Evolutionary conservation across 345 rosid genomes (phyloP), one percentile per base, ranked within the genome.

Genomic region (Jatropha curcas): DNA sequence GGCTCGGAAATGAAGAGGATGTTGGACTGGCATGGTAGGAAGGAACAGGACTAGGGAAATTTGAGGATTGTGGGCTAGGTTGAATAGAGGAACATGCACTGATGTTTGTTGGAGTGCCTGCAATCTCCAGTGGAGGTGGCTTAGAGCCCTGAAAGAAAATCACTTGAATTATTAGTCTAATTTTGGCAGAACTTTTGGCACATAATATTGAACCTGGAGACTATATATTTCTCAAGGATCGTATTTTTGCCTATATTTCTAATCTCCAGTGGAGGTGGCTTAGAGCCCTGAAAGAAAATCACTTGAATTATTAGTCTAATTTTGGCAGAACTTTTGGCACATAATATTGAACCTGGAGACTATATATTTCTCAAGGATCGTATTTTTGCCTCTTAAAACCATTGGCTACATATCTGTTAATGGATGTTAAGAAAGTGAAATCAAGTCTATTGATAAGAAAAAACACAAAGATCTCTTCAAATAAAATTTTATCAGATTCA

Each of bases 11-110:
- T 43, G 82, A 79, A 68, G 82, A 79, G 3, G 82, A 79, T 5
- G 79, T 25, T 10, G 82, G 82, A 53, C 82, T 79, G 19, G 82
- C 82, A 58, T 74, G 79, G 65, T 79, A 79, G 63, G 82, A 79
- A 52, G 78, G 75, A 9, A 79, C 60, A 12, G 82, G 82, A 71
- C 79, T 79, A 16, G 75, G 69, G 63, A 70, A 79, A 66, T 60
- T 79, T 24, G 82, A 79, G 22, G 82, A 74, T 66, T 79, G 82
- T 41, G 82, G 82, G 48, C 82, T 79, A 2, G 76, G 79, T 61
- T 74, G 82, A 60, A 79, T 10, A 5, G 82, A 79, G n/a, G 82
- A 79, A 60, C 76, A 65, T 24, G 78, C 68, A 55, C 79, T 79
- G 34, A 79, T 64, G 46, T 65, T 74, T n/a, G 66, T 52, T 60